These are phyloP conservation scores for Ustilago loliicola DNA, from an alignment of 1,284 basidiomycete species.

Conservation along the genomic window DNA sequence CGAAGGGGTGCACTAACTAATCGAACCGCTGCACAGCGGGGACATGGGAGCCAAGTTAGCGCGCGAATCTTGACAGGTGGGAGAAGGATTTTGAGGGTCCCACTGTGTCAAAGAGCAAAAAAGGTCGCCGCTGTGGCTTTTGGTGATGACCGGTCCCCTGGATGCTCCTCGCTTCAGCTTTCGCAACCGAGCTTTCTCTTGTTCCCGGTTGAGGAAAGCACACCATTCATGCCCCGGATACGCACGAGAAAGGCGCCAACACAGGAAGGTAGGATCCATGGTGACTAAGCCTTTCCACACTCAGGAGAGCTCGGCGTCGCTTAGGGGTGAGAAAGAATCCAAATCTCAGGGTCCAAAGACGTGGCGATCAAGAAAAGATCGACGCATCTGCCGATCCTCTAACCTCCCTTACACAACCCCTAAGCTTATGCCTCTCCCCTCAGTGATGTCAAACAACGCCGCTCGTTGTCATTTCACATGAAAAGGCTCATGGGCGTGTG, in stretches of 20 bases:
- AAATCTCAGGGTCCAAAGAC: slow-evolving; percentile 2
- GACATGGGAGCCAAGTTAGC: neutral
- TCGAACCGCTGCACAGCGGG: neutral
- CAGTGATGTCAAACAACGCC: neutral
- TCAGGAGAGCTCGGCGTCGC: neutral
- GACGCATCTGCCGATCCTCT: slow-evolving; percentile 3
- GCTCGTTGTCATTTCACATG: neutral
- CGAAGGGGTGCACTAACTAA: neutral
- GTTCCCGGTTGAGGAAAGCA: neutral
- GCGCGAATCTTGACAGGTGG: neutral
- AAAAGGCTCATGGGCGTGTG: neutral
- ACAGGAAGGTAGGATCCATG: neutral
- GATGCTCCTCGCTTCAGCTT: neutral
- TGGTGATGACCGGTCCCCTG: neutral
- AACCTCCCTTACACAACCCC: neutral
- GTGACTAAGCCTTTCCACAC: neutral
- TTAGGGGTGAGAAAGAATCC: neutral
- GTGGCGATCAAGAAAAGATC: neutral
- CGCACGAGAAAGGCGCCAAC: neutral
- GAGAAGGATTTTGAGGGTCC: neutral
- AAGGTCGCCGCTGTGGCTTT: slow-evolving; percentile 1
- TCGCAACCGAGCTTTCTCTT: neutral
- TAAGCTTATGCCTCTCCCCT: neutral
- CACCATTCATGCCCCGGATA: neutral
- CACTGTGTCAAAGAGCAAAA: neutral